These are phyloP conservation scores for Sclerotinia subarctica DNA, from an alignment of 2,329 filamentous ascomycete species.

Conservation along the genomic window DNA sequence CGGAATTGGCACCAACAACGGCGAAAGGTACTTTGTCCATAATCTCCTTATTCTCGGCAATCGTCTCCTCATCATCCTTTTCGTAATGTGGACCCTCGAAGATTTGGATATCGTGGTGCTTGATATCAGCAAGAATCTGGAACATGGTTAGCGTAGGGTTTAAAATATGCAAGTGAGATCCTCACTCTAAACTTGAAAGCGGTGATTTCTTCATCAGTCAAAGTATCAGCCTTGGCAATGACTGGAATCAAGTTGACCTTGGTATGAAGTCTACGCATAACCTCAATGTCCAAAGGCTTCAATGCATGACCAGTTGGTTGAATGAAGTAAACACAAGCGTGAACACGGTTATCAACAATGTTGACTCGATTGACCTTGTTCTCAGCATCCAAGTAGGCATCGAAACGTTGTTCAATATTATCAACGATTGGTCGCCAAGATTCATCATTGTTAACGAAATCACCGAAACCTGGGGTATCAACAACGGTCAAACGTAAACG, in stretches of 20 bases:
- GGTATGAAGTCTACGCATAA: slow-evolving; percentile 98
- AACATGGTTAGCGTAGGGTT: slow-evolving; percentile 23
- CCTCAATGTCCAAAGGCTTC: slow-evolving; percentile 98
- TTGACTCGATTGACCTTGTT: slow-evolving; percentile 99
- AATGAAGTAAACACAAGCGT: slow-evolving; percentile 99
- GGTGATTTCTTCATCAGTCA: slow-evolving; percentile 93
- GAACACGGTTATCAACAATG: slow-evolving; percentile 98
- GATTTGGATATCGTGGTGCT: slow-evolving; percentile 96
- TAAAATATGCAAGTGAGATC: slow-evolving; percentile 29
- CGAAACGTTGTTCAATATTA: slow-evolving; percentile 99
- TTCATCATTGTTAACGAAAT: slow-evolving; percentile 99
- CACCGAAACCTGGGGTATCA: slow-evolving; percentile 95
- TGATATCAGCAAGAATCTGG: slow-evolving; percentile 94
- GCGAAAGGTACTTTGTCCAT: slow-evolving; percentile 99
- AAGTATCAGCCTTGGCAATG: slow-evolving; percentile 96
- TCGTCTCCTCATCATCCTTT: slow-evolving; percentile 98
- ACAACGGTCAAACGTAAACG: slow-evolving; percentile 95
- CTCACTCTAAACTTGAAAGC: slow-evolving; percentile 95
- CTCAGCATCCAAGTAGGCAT: slow-evolving; percentile 97
- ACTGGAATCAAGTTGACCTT: slow-evolving; percentile 99
- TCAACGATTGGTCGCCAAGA: slow-evolving; percentile 99
- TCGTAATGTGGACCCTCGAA: slow-evolving; percentile 98
- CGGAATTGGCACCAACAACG: slow-evolving; percentile 93
- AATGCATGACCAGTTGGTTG: slow-evolving; percentile 97
- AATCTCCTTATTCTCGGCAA: slow-evolving; percentile 99